Evolutionary conservation across 495 filamentous ascomycete species (phyloP).

Genomic region (Sordaria brevicollis): DNA sequence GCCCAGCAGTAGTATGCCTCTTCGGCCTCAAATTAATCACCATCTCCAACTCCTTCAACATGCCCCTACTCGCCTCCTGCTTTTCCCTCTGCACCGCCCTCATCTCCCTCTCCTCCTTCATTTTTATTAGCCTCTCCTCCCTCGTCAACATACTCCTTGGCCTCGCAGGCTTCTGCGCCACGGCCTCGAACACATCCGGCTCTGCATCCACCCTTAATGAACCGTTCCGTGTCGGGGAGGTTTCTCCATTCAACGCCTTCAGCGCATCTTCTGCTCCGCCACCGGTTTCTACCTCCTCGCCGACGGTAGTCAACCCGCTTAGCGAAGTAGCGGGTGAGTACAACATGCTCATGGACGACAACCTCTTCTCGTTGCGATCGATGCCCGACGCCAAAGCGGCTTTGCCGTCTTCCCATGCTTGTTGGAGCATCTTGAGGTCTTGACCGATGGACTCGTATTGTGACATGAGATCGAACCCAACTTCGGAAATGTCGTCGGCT

Average conservation of each 20-base stretch:
- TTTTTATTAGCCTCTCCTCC: slow-evolving; percentile 80
- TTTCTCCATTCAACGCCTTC: slow-evolving; percentile 62
- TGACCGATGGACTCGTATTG: slow-evolving; percentile 93
- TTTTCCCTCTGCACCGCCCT: slow-evolving; percentile 60
- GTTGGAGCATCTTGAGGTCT: slow-evolving; percentile 71
- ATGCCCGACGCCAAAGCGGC: slow-evolving; percentile 62
- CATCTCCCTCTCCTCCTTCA: slow-evolving; percentile 73
- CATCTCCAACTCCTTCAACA: slow-evolving; percentile 85
- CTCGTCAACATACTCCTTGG: slow-evolving; percentile 66
- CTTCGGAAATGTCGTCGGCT: slow-evolving; percentile 59
- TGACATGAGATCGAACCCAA: slow-evolving; percentile 64
- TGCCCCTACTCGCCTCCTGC: slow-evolving; percentile 67
- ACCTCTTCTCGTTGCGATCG: slow-evolving; percentile 56
- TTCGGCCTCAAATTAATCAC: slow-evolving; percentile 68
- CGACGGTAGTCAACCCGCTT: slow-evolving; percentile 74
- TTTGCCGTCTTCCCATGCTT: slow-evolving; percentile 87
- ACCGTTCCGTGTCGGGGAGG: slow-evolving; percentile 22
- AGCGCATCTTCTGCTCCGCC: slow-evolving; percentile 61
- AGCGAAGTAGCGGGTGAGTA: slow-evolving; percentile 71
- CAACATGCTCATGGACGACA: slow-evolving; percentile 59
- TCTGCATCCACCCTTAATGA: slow-evolving; percentile 28
- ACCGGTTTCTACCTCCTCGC: slow-evolving; percentile 34
- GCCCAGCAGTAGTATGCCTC: slow-evolving; percentile 9
- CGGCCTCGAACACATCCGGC: slow-evolving; percentile 84
- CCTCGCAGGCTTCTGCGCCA: slow-evolving; percentile 59